Conservation (phyloP, 441 rosid species). For the Erodium texanum region DNA sequence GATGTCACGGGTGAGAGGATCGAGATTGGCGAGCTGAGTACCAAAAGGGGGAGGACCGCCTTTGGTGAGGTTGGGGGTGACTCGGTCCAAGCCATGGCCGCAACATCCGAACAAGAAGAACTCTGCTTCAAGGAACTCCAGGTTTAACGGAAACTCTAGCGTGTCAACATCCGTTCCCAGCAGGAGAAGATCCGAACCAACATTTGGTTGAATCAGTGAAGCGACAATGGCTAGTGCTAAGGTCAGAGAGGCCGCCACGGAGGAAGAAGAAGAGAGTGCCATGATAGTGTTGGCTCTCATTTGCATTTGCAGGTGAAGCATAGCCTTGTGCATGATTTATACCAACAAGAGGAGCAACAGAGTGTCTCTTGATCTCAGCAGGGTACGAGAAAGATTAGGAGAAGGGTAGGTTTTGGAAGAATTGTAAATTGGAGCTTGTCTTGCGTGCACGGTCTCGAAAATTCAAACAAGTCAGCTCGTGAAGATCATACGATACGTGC, state of each 20-base stretch:
- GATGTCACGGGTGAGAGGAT: conserved; percentile 49
- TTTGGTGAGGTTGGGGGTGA: conserved; percentile 52
- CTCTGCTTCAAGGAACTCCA: conserved; percentile 85
- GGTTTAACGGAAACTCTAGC: conserved; percentile 66
- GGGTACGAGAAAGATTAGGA: conserved; percentile 1
- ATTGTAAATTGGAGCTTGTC: conserved; percentile 1
- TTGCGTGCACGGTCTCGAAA: not conserved
- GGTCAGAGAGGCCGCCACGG: not conserved
- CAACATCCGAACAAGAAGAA: conserved; percentile 62
- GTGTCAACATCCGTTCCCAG: conserved; percentile 39
- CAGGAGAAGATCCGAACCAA: not conserved
- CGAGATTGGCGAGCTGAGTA: conserved; percentile 50
- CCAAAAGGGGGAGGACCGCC: conserved; percentile 75
- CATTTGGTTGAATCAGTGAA: not conserved
- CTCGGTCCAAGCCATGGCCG: conserved; percentile 63
- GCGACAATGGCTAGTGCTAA: not conserved
- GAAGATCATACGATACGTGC: not conserved
- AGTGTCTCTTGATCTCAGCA: not conserved
- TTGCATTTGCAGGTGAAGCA: not conserved
- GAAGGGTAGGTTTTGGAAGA: conserved; percentile 2
- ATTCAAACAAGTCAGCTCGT: not conserved
- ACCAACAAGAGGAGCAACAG: no score
- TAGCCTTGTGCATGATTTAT: no score
- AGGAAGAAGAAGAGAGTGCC: conserved; percentile 3
- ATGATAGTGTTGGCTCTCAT: not conserved